Conservation (phyloP, 139 green algal genomes). For the Micractinium sp. region DNA sequence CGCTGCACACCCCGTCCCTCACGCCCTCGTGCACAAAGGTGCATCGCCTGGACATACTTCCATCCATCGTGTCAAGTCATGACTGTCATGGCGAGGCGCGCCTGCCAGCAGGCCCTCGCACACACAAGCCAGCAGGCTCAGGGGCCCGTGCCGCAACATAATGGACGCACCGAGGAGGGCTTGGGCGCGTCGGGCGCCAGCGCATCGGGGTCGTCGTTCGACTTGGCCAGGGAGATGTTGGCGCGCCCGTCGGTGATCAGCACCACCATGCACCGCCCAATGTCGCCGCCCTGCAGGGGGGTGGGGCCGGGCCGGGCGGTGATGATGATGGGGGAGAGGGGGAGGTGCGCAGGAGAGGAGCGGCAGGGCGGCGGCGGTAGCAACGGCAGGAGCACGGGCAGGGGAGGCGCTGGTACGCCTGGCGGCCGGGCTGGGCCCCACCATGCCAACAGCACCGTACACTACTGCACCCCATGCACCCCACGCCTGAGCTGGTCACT, state of each 20-base stretch:
- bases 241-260: slow-evolving; percentile 97
- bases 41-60: no score
- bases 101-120: not conserved
- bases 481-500: not conserved
- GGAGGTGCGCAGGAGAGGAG: not conserved
- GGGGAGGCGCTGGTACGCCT: not conserved
- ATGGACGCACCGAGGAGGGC: slow-evolving; percentile 47
- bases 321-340: not conserved
- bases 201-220: slow-evolving; percentile 92
- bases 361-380: not conserved
- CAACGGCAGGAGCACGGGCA: no score
- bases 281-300: slow-evolving; percentile 75
- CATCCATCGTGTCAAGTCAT: no score
- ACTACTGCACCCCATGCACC: no score
- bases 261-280: slow-evolving; percentile 96
- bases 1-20: no score
- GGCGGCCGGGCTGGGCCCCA: not conserved
- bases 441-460: not conserved
- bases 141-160: not conserved
- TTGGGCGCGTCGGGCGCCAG: slow-evolving; percentile 84
- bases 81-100: no score
- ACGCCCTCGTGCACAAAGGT: no score
- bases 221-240: slow-evolving; percentile 93
- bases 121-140: not conserved
- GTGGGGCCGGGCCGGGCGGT: slow-evolving; percentile 6